Evolutionary conservation across 805 yeast species (phyloP).

Genomic region (Yarrowia keelungensis): DNA sequence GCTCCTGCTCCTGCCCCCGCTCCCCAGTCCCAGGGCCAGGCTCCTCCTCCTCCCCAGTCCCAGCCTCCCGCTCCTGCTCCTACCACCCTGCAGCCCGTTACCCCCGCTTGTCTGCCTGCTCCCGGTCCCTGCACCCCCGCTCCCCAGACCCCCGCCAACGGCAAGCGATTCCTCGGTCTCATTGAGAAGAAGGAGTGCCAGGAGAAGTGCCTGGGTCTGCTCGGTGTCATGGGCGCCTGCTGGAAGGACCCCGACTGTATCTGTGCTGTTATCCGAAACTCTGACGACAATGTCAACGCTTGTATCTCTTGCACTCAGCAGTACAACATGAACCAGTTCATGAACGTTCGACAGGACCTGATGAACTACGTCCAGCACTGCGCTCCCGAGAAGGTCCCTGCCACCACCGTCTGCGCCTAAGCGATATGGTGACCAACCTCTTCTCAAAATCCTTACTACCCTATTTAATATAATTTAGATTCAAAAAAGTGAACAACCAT

Average conservation of each 20-base stretch:
- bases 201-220: constrained; percentile 25
- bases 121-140: constrained; percentile 36
- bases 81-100: constrained; percentile 14
- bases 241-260: constrained; percentile 37
- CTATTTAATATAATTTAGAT: constrained; percentile 36
- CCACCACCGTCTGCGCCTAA: constrained; percentile 30
- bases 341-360: constrained; percentile 36
- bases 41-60: constrained; percentile 6
- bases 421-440: background rate
- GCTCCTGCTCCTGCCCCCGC: constrained; percentile 3
- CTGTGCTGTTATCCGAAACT: constrained; percentile 31
- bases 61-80: constrained; percentile 9
- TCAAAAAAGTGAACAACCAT: background rate
- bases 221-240: constrained; percentile 26
- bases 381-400: constrained; percentile 37
- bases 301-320: constrained; percentile 32
- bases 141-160: constrained; percentile 21
- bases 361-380: constrained; percentile 38
- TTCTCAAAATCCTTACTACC: constrained; percentile 19
- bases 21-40: constrained; percentile 6
- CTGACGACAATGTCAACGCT: constrained; percentile 26
- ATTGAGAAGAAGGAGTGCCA: constrained; percentile 32
- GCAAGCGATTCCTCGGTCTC: constrained; percentile 35
- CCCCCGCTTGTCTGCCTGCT: constrained; percentile 28
- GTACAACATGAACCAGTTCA: constrained; percentile 37